Evolutionary conservation across 2,329 filamentous ascomycete genomes (phyloP), one percentile per base, ranked within the genome.

Genomic region (Cladosporium sp.): DNA sequence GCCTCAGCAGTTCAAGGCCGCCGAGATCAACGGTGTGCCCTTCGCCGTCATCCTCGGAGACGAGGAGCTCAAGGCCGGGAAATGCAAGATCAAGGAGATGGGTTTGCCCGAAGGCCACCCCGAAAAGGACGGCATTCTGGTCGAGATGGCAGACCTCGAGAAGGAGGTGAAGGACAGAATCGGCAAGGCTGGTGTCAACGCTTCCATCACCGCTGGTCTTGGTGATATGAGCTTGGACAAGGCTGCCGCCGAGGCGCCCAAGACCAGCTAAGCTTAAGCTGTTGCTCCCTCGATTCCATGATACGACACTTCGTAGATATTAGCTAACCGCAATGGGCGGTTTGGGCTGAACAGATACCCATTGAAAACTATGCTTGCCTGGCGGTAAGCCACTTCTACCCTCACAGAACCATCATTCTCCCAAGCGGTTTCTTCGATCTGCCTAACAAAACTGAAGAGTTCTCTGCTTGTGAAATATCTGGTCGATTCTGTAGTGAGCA

Each of bases 11-110:
- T 97, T 97, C 79, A 95, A 95, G 73, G 85, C 86, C 17, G 91
- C 91, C 9, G 91, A 96, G 67, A 73, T 75, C 43, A 84, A 82
- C 51, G 86, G 85, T 38, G 83, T 95, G 17, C 92, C 92, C 1
- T 87, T 95, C 64, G 89, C 85, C 7, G 79, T 97, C 43, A 93
- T 97, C 61, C 77, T 99, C 1, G 92, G 92, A 39, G 89, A 96
- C 63, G 90, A 96, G 50, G 92, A 97, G 71, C 74, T 95, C 36
- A 85, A 84, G 54, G 78, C 82, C 19, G 90, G 90, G 47, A 86
- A 95, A 68, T 86, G 95, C 59, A 89, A 87, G 71, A 80, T 96
- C 67, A 97, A 97, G 82, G 83, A 86, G 75, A 79, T 90, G 73
- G 84, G 89, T 41, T 75, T 95, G 50, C 79, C 80, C 3, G 85